phyloP scores from a whole-genome alignment of 495 filamentous ascomycete species.

The Articulospora tetracladia region DNA sequence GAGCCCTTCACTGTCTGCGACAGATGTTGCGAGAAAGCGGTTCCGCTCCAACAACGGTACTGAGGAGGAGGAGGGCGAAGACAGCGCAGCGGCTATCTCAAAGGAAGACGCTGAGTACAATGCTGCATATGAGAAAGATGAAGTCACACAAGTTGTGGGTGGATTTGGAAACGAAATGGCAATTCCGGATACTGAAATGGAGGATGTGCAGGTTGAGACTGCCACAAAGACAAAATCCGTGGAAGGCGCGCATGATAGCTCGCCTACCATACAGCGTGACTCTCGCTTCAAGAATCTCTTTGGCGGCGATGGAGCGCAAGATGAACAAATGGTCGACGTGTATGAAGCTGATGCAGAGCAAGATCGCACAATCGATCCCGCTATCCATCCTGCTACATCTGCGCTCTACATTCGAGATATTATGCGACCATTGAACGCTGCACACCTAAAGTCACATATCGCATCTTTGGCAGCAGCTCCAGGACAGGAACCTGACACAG shows the following conservation, averaged over 20 bases:
- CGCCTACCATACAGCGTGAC: slow-evolving; percentile 22
- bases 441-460: slow-evolving; percentile 62
- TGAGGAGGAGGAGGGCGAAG: slow-evolving; percentile 9
- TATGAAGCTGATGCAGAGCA: slow-evolving; percentile 14
- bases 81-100: not conserved
- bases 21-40: slow-evolving; percentile 40
- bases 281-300: slow-evolving; percentile 56
- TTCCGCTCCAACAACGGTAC: slow-evolving; percentile 26
- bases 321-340: slow-evolving; percentile 2
- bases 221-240: not conserved
- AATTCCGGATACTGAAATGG: not conserved
- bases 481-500: slow-evolving; percentile 41
- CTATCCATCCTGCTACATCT: slow-evolving; percentile 77
- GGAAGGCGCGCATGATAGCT: not conserved
- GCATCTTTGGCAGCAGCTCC: slow-evolving; percentile 59
- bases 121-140: not conserved
- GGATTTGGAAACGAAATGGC: not conserved
- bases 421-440: slow-evolving; percentile 76
- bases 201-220: slow-evolving; percentile 1
- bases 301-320: slow-evolving; percentile 21
- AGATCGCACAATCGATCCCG: slow-evolving; percentile 49
- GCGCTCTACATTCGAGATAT: slow-evolving; percentile 89
- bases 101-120: slow-evolving; percentile 1
- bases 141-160: not conserved
- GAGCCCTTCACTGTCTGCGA: slow-evolving; percentile 56